Evolutionary conservation across 495 filamentous ascomycete genomes (phyloP), one percentile per base, ranked within the genome.

Genomic region (Cairneyella variabilis): DNA sequence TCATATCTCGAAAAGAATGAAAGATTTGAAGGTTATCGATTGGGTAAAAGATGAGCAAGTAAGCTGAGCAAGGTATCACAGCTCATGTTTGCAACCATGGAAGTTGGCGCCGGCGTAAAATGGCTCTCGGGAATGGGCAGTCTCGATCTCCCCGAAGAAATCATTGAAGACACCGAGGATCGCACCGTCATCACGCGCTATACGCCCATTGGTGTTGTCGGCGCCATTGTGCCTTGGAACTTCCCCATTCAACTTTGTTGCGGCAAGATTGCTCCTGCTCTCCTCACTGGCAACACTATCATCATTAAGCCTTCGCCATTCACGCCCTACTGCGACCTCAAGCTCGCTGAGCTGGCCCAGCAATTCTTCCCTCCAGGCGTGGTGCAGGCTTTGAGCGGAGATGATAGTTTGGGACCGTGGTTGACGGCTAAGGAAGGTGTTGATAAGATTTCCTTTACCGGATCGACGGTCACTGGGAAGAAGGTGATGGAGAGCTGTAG

Each of bases 401-500:
- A 71, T 38, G 77, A 82, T 30, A 62, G 69, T 11, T 68, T 84
- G 3, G 81, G 80, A 0, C 76, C 79, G 0, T 63, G 67, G 68
- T 51, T 81, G 2, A 77, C 71, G 0, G 60, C 68, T 10, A 84
- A 89, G 58, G 74, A 78, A 0, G 77, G 71, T 1, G 75, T 84
- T 45, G 72, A 74, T 18, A 85, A 85, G 64, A 79, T 84, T 53
- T 71, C 67, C 25, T 84, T 85, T 58, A 84, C 82, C 1, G 82
- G 82, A 0, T 79, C 76, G 1, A 76, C 69, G 17, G 54, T 66
- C 0, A 83, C 80, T 0, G 82, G 82, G 4, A 80, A 79, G 61
- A 72, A 70, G 44, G 70, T 85, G 23, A 78, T 80, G 76, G 72
- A 66, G 10, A 67, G 66, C 11, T 70, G 66, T 47, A 72, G 76